phyloP scores from a whole-genome alignment of 2,329 filamentous ascomycete species.

The Penicillium sp. region DNA sequence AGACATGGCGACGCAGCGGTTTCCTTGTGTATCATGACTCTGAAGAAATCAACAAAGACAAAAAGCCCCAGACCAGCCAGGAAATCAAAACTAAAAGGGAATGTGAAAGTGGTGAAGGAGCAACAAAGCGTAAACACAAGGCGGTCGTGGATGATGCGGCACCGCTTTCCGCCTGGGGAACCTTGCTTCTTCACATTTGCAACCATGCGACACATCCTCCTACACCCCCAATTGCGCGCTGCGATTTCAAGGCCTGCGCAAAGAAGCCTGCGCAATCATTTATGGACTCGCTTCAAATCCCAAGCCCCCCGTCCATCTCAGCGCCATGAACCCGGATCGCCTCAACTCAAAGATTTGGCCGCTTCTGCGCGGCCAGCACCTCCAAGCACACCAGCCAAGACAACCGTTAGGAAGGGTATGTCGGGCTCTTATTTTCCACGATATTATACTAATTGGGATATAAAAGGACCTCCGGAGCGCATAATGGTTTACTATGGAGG shows the following conservation, averaged over 20 bases:
- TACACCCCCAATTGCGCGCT: conserved; percentile 32
- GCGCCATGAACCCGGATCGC: conserved; percentile 19
- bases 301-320: conserved; percentile 23
- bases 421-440: neutral
- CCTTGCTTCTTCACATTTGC: conserved; percentile 1
- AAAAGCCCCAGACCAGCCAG: conserved; percentile 7
- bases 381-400: conserved; percentile 21
- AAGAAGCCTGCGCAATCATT: conserved; percentile 24
- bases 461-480: conserved; percentile 37
- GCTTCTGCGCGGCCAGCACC: conserved; percentile 14
- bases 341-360: conserved; percentile 21
- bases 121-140: conserved; percentile 9
- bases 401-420: conserved; percentile 30
- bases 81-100: neutral
- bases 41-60: neutral
- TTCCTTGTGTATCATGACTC: conserved; percentile 15
- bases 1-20: conserved; percentile 22
- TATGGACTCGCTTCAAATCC: conserved; percentile 31
- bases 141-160: conserved; percentile 6
- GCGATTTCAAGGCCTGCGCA: conserved; percentile 25
- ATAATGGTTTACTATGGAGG: conserved; percentile 76
- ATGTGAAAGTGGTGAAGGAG: neutral
- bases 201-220: conserved; percentile 29
- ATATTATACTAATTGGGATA: conserved; percentile 8
- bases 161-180: conserved; percentile 6